Evolutionary conservation across 2,329 filamentous ascomycete genomes (phyloP).

Genomic region (Dactylellina drechsleri): DNA sequence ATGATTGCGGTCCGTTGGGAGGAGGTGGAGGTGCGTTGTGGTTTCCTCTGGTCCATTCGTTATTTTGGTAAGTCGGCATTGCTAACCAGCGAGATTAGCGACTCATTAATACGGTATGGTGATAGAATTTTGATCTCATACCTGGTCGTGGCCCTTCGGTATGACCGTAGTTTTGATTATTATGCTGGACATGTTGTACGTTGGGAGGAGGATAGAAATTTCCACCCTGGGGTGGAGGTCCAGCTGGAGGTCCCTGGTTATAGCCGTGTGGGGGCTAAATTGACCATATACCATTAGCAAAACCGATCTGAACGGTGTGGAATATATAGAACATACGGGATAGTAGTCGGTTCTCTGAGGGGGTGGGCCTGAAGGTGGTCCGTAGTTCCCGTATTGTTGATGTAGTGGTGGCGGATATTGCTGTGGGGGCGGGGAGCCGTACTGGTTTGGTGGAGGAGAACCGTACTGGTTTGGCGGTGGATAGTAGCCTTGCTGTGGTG

Average conservation of each 20-base stretch:
- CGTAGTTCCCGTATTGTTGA: slow-evolving; percentile 34
- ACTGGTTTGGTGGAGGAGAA: slow-evolving; percentile 40
- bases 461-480: slow-evolving; percentile 21
- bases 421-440: slow-evolving; percentile 42
- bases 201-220: slow-evolving; percentile 37
- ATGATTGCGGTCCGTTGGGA: slow-evolving; percentile 38
- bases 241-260: slow-evolving; percentile 31
- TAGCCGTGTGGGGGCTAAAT: slow-evolving; percentile 20
- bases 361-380: slow-evolving; percentile 35
- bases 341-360: slow-evolving; percentile 23
- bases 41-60: slow-evolving; percentile 41
- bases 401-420: slow-evolving; percentile 20
- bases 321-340: slow-evolving; percentile 23
- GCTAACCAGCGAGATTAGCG: slow-evolving; percentile 14
- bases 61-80: slow-evolving; percentile 41
- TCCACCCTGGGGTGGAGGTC: slow-evolving; percentile 34
- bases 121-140: slow-evolving; percentile 13
- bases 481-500: slow-evolving; percentile 15
- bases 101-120: neutral
- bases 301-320: neutral
- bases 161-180: slow-evolving; percentile 36
- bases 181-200: slow-evolving; percentile 27
- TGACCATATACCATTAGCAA: neutral
- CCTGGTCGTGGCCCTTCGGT: slow-evolving; percentile 41
- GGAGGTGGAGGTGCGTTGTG: slow-evolving; percentile 40